Conservation (phyloP, 1,139 yeast species). For the Suhomyces terraborum region DNA sequence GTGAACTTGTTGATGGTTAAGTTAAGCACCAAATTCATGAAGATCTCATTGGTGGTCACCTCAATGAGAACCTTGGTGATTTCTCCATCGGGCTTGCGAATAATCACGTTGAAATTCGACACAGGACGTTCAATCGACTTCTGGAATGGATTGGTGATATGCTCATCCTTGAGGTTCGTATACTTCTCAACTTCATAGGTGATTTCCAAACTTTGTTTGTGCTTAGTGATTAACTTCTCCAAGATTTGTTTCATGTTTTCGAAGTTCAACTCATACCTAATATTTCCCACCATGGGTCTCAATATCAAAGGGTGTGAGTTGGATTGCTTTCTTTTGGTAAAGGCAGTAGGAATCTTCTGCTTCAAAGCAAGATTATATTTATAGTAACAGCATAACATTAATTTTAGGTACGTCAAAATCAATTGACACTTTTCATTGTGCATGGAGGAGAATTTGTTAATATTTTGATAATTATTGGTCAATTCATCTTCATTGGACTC, state of each 20-base stretch:
- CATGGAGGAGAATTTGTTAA: slow-evolving; percentile 33
- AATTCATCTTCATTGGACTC: slow-evolving; percentile 47
- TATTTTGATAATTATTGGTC: slow-evolving; percentile 32
- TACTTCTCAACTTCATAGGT: slow-evolving; percentile 28
- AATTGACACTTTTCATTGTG: slow-evolving; percentile 52
- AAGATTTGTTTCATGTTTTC: slow-evolving; percentile 46
- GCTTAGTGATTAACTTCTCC: slow-evolving; percentile 28
- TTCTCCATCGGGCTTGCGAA: slow-evolving; percentile 16
- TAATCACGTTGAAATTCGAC: slow-evolving; percentile 26
- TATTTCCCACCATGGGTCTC: slow-evolving; percentile 69
- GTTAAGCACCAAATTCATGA: slow-evolving; percentile 40
- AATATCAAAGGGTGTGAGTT: slow-evolving; percentile 54
- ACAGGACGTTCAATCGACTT: slow-evolving; percentile 43
- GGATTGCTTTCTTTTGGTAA: slow-evolving; percentile 53
- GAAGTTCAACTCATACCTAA: slow-evolving; percentile 60
- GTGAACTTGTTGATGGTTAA: slow-evolving; percentile 38
- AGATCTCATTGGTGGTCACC: slow-evolving; percentile 44
- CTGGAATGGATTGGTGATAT: slow-evolving; percentile 36
- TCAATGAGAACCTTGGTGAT: slow-evolving; percentile 31
- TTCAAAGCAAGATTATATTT: slow-evolving; percentile 50
- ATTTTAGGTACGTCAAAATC: slow-evolving; percentile 52
- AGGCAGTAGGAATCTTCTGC: slow-evolving; percentile 49
- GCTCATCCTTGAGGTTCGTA: slow-evolving; percentile 23
- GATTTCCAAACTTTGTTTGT: slow-evolving; percentile 23
- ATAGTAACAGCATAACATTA: slow-evolving; percentile 64